Conservation (phyloP, 257 asterid species). For the Marsdenia floribunda region DNA sequence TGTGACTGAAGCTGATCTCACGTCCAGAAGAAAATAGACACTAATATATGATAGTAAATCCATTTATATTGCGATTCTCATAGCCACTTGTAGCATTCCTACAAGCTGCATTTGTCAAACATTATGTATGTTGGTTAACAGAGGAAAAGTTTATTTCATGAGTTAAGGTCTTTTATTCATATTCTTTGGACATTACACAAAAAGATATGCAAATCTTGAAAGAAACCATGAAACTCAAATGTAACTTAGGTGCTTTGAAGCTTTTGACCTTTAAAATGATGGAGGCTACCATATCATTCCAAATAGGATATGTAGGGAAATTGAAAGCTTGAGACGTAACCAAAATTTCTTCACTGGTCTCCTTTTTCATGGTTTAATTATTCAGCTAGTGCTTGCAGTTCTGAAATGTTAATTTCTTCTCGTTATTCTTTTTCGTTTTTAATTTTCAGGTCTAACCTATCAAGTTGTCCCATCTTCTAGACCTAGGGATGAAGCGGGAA, state of each 20-base stretch:
- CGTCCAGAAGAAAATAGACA: neutral
- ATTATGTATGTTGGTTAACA: neutral
- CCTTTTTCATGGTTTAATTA: neutral
- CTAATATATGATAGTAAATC: neutral
- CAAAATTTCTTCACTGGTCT: neutral
- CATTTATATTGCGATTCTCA: neutral
- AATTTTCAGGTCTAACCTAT: conserved; percentile 50
- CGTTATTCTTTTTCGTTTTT: neutral
- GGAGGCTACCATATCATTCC: neutral
- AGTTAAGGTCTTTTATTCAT: neutral
- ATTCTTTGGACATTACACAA: neutral
- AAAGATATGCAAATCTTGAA: neutral
- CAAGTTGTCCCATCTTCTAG: conserved; percentile 74
- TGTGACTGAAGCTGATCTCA: neutral
- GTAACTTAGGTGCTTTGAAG: neutral
- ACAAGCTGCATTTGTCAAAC: neutral
- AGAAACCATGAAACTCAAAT: neutral
- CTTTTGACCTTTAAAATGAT: neutral
- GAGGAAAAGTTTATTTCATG: neutral
- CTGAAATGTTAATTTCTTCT: neutral
- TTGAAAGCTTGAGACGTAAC: neutral
- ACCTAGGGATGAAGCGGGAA: conserved; percentile 68
- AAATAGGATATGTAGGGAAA: neutral
- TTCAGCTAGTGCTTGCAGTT: neutral
- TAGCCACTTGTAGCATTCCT: neutral